Conservation (phyloP, 805 yeast species). For the Candida incommunis region DNA sequence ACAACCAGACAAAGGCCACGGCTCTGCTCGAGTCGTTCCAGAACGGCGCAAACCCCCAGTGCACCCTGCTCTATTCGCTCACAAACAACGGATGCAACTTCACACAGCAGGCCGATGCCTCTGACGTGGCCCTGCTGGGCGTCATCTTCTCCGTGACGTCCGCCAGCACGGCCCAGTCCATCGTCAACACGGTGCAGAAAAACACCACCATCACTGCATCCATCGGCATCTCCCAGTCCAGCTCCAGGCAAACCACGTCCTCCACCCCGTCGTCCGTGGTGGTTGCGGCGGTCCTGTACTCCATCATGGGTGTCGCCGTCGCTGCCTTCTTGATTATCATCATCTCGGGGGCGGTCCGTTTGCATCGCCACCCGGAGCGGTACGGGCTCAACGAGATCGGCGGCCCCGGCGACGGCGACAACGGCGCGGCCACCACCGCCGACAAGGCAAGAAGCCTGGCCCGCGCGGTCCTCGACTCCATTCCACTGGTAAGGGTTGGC, state of each 20-base stretch:
- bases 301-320: slow-evolving; percentile 18
- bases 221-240: slow-evolving; percentile 2
- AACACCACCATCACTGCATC: slow-evolving; percentile 4
- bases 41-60: slow-evolving; percentile 8
- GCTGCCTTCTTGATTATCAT: slow-evolving; percentile 17
- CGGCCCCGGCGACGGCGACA: slow-evolving; percentile 4
- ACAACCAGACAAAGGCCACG: slow-evolving; percentile 8
- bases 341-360: slow-evolving; percentile 20
- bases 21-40: slow-evolving; percentile 7
- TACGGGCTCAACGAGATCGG: slow-evolving; percentile 13
- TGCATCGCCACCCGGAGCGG: slow-evolving; percentile 22
- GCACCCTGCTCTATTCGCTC: slow-evolving; percentile 13
- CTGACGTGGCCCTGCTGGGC: slow-evolving; percentile 11
- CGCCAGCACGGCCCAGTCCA: slow-evolving; percentile 6
- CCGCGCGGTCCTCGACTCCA: slow-evolving; percentile 22
- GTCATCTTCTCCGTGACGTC: slow-evolving; percentile 13
- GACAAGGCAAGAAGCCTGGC: slow-evolving; percentile 22
- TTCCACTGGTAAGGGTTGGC: slow-evolving; percentile 18
- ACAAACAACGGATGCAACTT: slow-evolving; percentile 11
- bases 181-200: slow-evolving; percentile 6
- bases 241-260: slow-evolving; percentile 1
- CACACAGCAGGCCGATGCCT: slow-evolving; percentile 5
- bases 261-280: neutral
- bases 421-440: slow-evolving; percentile 6
- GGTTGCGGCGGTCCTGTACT: slow-evolving; percentile 9